Evolutionary conservation across 2,329 filamentous ascomycete genomes (phyloP).

Genomic region (Didymella sp.): DNA sequence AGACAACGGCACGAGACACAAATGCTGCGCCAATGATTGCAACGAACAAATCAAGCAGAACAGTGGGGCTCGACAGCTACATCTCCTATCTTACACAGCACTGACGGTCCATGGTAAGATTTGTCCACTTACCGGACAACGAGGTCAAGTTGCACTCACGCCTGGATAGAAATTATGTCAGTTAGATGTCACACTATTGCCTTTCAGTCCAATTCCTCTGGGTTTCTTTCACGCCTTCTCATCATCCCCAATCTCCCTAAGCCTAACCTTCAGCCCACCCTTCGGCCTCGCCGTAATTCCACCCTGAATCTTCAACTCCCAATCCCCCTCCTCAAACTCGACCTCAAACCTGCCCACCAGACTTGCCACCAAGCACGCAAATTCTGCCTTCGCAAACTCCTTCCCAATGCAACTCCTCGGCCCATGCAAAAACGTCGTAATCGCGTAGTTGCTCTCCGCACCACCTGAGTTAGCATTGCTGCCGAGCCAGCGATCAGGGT

Average conservation of each 20-base stretch:
- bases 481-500: constrained; percentile 67
- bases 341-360: constrained; percentile 78
- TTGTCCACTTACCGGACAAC: too few species aligned
- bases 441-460: constrained; percentile 76
- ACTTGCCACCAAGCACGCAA: constrained; percentile 80
- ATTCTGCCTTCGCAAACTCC: constrained; percentile 81
- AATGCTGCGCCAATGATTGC: too few species aligned
- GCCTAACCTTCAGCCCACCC: constrained; percentile 72
- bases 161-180: background rate
- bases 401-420: constrained; percentile 85
- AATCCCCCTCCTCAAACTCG: constrained; percentile 65
- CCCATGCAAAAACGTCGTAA: constrained; percentile 84
- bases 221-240: background rate
- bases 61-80: too few species aligned
- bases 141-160: background rate
- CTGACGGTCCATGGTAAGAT: too few species aligned
- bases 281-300: constrained; percentile 76
- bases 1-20: too few species aligned
- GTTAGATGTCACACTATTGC: background rate
- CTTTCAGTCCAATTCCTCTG: background rate
- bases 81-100: too few species aligned
- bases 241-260: constrained; percentile 54
- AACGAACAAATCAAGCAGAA: too few species aligned
- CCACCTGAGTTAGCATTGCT: constrained; percentile 69
- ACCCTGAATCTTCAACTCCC: constrained; percentile 70